A percentile compares a stretch with the other conserved stretches of the same genome.
phyloP scores from a whole-genome alignment of 2,329 filamentous ascomycete genomes.

The Sclerotinia subarctica region DNA sequence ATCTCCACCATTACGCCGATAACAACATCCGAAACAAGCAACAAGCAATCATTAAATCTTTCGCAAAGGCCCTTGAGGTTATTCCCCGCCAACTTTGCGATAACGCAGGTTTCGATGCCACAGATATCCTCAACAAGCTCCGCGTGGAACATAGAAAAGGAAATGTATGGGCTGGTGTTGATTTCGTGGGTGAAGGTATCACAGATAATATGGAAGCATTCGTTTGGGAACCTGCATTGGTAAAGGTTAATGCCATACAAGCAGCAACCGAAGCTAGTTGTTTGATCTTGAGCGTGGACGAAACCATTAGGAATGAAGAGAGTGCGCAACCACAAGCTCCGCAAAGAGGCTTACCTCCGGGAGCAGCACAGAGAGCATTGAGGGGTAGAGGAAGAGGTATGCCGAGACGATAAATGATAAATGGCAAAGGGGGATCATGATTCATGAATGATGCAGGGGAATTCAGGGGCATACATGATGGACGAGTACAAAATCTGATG shows the following conservation, averaged over 20 bases:
- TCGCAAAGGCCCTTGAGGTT: conserved; percentile 94
- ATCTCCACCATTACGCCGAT: conserved; percentile 89
- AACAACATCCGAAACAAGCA: conserved; percentile 92
- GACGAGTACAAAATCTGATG: background rate
- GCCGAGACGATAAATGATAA: conserved; percentile 55
- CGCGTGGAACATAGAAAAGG: conserved; percentile 95
- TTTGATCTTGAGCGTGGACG: conserved; percentile 92
- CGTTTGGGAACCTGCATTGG: conserved; percentile 94
- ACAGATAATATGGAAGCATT: conserved; percentile 92
- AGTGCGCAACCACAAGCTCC: conserved; percentile 81
- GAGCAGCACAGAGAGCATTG: conserved; percentile 84
- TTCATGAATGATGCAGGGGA: conserved; percentile 18
- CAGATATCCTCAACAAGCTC: conserved; percentile 93
- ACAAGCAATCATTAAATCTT: conserved; percentile 95
- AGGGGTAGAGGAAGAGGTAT: conserved; percentile 82
- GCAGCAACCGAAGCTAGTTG: conserved; percentile 94
- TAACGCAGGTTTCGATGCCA: conserved; percentile 97
- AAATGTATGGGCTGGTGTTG: conserved; percentile 90
- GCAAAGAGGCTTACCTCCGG: conserved; percentile 67
- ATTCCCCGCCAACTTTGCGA: conserved; percentile 97
- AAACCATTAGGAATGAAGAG: conserved; percentile 98
- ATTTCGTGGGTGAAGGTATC: conserved; percentile 89
- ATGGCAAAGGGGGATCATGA: conserved; percentile 15
- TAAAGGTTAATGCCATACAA: conserved; percentile 97
- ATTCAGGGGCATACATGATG: conserved; percentile 3